These are phyloP conservation scores for Cryptococcus floricola DNA, from an alignment of 1,284 basidiomycete species.

Conservation along the genomic window DNA sequence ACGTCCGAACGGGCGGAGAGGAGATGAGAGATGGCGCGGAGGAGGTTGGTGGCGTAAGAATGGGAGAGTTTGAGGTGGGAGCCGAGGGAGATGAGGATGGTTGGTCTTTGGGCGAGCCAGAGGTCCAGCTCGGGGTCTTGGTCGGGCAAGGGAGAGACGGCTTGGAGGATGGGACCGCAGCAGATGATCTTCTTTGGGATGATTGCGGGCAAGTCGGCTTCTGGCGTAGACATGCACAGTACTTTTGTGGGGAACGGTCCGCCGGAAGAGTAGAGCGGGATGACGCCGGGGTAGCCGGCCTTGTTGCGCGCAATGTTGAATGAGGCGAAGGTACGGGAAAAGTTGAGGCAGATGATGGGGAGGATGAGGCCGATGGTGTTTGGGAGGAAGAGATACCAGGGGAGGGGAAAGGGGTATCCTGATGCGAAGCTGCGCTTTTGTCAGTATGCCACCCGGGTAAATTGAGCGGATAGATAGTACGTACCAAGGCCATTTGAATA, in stretches of 20 bases:
- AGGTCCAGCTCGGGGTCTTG: constrained; percentile 14
- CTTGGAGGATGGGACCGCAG: constrained; percentile 22
- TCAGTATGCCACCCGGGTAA: no score
- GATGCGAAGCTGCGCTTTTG: background rate
- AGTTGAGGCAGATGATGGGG: constrained; percentile 6
- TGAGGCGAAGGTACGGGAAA: constrained; percentile 12
- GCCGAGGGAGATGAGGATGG: constrained; percentile 20
- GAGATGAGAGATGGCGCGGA: constrained; percentile 6
- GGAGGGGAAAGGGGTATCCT: background rate
- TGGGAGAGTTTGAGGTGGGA: constrained; percentile 9
- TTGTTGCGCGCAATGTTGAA: constrained; percentile 6
- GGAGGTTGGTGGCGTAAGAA: constrained; percentile 10
- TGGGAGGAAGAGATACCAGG: constrained; percentile 14
- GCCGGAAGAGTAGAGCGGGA: constrained; percentile 7
- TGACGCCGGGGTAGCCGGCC: constrained; percentile 14
- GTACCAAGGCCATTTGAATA: constrained; percentile 2
- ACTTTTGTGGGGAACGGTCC: background rate
- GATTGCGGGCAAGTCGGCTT: constrained; percentile 14
- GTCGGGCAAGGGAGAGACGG: constrained; percentile 3
- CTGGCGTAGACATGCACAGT: constrained; percentile 19
- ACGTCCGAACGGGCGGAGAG: constrained; percentile 18
- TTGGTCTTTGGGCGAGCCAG: constrained; percentile 7
- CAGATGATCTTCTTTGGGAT: constrained; percentile 12
- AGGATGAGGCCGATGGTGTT: constrained; percentile 14
- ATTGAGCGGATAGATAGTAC: no score